Conservation (phyloP, 179 eudicot species). For the Drosera spatulata region DNA sequence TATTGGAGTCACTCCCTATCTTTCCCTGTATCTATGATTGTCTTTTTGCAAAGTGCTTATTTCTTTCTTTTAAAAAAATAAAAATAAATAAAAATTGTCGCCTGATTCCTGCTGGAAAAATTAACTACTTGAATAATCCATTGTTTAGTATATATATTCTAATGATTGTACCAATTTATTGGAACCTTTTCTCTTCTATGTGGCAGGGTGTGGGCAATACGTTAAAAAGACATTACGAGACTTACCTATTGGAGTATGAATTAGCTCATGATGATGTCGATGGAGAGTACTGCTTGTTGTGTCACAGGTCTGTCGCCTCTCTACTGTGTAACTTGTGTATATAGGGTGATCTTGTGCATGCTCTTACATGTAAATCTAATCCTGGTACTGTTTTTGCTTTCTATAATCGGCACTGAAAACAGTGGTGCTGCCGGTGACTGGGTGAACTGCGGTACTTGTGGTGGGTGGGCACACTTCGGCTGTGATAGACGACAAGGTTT, state of each 20-base stretch:
- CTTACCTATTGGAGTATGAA: slow-evolving; percentile 88
- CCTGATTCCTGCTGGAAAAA: too few relatives aligned
- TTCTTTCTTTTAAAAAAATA: too few relatives aligned
- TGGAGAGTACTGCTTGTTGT: slow-evolving; percentile 93
- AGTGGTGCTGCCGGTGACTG: slow-evolving; percentile 99
- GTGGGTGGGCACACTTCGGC: slow-evolving; percentile 99
- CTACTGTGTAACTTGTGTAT: background rate
- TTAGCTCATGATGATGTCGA: slow-evolving; percentile 97
- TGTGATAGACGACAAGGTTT: slow-evolving; percentile 96
- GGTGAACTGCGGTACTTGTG: slow-evolving; percentile 96
- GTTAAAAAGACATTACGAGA: slow-evolving; percentile 89
- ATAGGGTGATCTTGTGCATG: background rate
- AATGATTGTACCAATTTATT: background rate
- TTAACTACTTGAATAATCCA: too few relatives aligned
- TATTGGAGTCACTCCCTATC: too few relatives aligned
- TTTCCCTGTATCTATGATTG: too few relatives aligned
- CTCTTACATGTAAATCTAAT: too few relatives aligned
- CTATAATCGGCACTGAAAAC: slow-evolving; percentile 11
- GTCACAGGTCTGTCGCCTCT: slow-evolving; percentile 57
- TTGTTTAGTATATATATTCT: too few relatives aligned
- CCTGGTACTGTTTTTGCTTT: background rate
- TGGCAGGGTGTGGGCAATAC: slow-evolving; percentile 96
- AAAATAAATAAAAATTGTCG: too few relatives aligned
- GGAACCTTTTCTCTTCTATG: background rate
- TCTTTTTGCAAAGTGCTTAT: too few relatives aligned